phyloP scores from a whole-genome alignment of 2,329 filamentous ascomycete genomes.

The Microdochium trichocladiopsis region DNA sequence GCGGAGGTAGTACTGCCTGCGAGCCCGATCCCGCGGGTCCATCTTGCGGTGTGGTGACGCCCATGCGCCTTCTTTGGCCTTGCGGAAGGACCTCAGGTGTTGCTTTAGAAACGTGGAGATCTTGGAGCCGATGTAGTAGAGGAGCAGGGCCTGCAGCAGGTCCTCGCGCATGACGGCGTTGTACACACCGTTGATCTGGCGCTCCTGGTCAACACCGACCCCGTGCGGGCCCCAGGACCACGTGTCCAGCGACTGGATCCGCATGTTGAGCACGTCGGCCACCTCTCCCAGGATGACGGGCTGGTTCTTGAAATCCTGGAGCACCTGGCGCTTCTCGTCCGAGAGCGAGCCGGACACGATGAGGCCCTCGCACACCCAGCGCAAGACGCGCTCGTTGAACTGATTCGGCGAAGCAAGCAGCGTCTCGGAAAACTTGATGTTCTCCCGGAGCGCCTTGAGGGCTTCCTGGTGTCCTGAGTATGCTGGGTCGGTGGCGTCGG shows the following conservation, averaged over 20 bases:
- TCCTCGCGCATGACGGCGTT: slow-evolving; percentile 46
- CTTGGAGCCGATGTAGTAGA: slow-evolving; percentile 40
- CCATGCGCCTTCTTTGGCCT: slow-evolving; percentile 25
- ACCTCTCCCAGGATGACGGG: slow-evolving; percentile 36
- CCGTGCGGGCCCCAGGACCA: slow-evolving; percentile 38
- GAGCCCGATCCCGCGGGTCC: slow-evolving; percentile 17
- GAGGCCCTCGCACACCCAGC: slow-evolving; percentile 33
- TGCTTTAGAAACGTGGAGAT: slow-evolving; percentile 37
- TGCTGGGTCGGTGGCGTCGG: slow-evolving; percentile 15
- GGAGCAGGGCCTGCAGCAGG: slow-evolving; percentile 41
- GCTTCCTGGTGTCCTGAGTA: slow-evolving; percentile 7
- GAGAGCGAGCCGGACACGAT: slow-evolving; percentile 35
- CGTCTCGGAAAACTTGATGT: slow-evolving; percentile 23
- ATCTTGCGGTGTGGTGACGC: slow-evolving; percentile 18
- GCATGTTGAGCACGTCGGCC: slow-evolving; percentile 45
- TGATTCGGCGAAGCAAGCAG: slow-evolving; percentile 19
- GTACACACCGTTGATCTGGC: slow-evolving; percentile 41
- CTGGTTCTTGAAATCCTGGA: slow-evolving; percentile 35
- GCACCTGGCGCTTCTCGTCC: slow-evolving; percentile 29
- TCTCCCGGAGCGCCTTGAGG: slow-evolving; percentile 11
- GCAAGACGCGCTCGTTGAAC: slow-evolving; percentile 25
- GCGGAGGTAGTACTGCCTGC: slow-evolving; percentile 29
- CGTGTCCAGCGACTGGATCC: slow-evolving; percentile 31
- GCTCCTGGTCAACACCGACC: slow-evolving; percentile 32
- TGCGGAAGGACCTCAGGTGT: slow-evolving; percentile 22